Conservation (phyloP, 202 grass and related monocot species). For the Panicum virgatum region DNA sequence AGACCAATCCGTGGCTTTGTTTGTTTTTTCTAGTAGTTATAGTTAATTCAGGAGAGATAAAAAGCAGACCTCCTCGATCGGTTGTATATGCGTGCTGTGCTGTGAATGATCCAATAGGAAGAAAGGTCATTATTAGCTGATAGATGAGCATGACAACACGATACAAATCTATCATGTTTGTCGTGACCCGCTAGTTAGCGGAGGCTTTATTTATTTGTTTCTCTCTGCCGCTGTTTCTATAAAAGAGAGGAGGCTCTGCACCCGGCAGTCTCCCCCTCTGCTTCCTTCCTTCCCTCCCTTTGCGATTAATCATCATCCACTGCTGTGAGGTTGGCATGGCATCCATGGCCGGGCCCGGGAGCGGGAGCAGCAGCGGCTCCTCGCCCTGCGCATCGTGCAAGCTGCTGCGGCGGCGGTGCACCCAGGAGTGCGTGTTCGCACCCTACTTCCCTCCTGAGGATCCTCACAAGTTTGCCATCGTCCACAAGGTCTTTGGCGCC, state of each 20-base stretch:
- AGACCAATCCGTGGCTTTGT: background rate
- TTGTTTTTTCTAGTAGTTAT: too few species aligned
- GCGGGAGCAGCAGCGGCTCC: background rate
- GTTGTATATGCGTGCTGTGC: background rate
- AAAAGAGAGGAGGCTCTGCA: constrained; percentile 37
- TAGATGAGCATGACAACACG: background rate
- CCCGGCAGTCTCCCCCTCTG: constrained; percentile 21
- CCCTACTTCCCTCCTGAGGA: constrained; percentile 80
- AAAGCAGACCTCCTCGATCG: background rate
- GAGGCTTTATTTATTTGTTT: too few species aligned
- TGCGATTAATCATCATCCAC: too few species aligned
- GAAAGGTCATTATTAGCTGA: background rate
- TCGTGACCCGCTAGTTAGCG: too few species aligned
- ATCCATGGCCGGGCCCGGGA: constrained; percentile 47
- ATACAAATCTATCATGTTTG: background rate
- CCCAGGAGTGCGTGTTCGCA: constrained; percentile 71
- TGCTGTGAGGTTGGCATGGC: background rate
- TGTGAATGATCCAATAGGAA: constrained; percentile 9
- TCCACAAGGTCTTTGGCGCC: constrained; percentile 78
- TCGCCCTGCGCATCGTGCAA: constrained; percentile 76
- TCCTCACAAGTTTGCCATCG: constrained; percentile 65
- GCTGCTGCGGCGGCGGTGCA: constrained; percentile 64
- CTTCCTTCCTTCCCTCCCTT: background rate
- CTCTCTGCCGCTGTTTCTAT: background rate
- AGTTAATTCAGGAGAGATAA: constrained; percentile 2